Evolutionary conservation across 306 rosid species (phyloP).

Genomic region (Alnus glutinosa): DNA sequence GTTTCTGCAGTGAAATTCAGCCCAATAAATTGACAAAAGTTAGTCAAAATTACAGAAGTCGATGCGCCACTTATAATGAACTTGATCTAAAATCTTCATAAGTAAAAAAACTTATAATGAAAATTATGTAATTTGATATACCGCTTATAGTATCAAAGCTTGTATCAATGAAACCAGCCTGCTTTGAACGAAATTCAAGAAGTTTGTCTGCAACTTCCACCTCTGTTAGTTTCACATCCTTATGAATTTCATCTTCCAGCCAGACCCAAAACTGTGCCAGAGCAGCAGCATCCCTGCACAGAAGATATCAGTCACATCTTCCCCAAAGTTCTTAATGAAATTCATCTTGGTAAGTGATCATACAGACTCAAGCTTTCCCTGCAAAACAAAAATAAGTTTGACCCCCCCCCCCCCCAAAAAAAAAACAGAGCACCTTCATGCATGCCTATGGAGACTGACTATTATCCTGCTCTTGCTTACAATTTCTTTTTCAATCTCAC

Average conservation of each 20-base stretch:
- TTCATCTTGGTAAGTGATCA: not conserved
- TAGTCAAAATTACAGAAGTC: not conserved
- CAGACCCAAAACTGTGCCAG: slow-evolving; percentile 92
- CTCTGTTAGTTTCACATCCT: slow-evolving; percentile 62
- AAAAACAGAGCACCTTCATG: not conserved
- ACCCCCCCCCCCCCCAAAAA: not conserved
- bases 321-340: slow-evolving; percentile 7
- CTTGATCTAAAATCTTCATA: not conserved
- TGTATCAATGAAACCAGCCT: slow-evolving; percentile 86
- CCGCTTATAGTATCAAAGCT: slow-evolving; percentile 97
- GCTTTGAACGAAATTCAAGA: slow-evolving; percentile 83
- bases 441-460: not conserved
- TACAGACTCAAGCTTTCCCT: slow-evolving; percentile 1
- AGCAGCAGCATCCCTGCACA: slow-evolving; percentile 91
- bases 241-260: slow-evolving; percentile 72
- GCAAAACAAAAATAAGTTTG: not conserved
- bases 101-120: not conserved
- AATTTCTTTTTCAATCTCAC: slow-evolving; percentile 2
- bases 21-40: not conserved
- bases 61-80: not conserved
- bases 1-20: not conserved
- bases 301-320: slow-evolving; percentile 27
- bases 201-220: slow-evolving; percentile 84
- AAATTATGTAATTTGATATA: slow-evolving; percentile 21
- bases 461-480: slow-evolving; percentile 1